A percentile compares a stretch with the other conserved stretches of the same genome.
Evolutionary conservation across 768 basidiomycete species (phyloP).

Genomic region (Tricholomella constricta): DNA sequence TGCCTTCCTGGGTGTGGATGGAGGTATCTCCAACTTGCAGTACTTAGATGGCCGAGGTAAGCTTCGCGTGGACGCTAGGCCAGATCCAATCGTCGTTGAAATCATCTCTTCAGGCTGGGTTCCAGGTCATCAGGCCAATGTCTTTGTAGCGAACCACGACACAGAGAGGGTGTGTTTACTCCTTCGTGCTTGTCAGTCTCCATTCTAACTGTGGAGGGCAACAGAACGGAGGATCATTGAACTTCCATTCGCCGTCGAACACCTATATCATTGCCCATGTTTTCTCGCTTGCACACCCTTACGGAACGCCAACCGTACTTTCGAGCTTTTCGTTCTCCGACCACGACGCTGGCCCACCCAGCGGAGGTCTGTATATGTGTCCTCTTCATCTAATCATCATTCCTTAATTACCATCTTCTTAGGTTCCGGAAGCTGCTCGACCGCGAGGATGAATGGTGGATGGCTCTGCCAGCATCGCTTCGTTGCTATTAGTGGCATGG

Average conservation of each 20-base stretch:
- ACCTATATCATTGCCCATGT: slow-evolving; percentile 60
- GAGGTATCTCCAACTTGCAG: slow-evolving; percentile 53
- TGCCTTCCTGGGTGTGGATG: slow-evolving; percentile 53
- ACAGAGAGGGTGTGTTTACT: slow-evolving; percentile 53
- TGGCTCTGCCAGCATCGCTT: slow-evolving; percentile 72
- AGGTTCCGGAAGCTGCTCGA: slow-evolving; percentile 53
- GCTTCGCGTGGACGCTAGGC: neutral
- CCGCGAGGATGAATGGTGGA: slow-evolving; percentile 50
- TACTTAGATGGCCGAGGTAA: slow-evolving; percentile 53
- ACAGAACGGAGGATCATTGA: slow-evolving; percentile 57
- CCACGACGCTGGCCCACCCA: slow-evolving; percentile 60
- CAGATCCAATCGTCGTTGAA: neutral
- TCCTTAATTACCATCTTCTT: neutral
- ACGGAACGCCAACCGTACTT: slow-evolving; percentile 65
- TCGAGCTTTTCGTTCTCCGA: slow-evolving; percentile 58
- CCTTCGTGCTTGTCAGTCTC: neutral
- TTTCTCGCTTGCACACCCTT: slow-evolving; percentile 68
- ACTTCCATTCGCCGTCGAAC: slow-evolving; percentile 63
- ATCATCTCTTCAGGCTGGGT: slow-evolving; percentile 52
- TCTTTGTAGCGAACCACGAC: slow-evolving; percentile 72
- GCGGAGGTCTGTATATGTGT: slow-evolving; percentile 40
- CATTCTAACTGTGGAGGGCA: neutral
- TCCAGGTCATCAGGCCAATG: slow-evolving; percentile 51
- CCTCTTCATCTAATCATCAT: neutral
- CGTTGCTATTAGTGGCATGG: slow-evolving; percentile 59